A percentile compares a stretch with the other conserved stretches of the same genome.
These are phyloP conservation scores for Streptanthus diversifolius DNA, from an alignment of 345 rosid species.

Conservation along the genomic window DNA sequence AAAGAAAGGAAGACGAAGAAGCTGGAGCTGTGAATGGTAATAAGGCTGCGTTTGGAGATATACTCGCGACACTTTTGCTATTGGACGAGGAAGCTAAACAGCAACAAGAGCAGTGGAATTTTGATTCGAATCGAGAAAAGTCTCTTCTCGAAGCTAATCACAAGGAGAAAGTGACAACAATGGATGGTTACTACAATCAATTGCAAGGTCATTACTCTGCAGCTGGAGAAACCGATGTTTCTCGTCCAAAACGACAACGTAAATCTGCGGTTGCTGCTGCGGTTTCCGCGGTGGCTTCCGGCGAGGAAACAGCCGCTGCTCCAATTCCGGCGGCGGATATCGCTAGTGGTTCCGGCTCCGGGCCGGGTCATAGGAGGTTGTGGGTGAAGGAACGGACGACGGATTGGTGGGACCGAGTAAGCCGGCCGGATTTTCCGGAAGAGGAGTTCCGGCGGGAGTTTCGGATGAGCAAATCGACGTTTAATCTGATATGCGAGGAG, in stretches of 20 bases:
- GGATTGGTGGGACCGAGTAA: conserved; percentile 83
- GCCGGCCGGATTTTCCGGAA: conserved; percentile 58
- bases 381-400: conserved; percentile 89
- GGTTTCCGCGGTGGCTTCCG: conserved; percentile 19
- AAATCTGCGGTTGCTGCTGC: conserved; percentile 32
- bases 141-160: conserved; percentile 46
- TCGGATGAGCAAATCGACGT: conserved; percentile 78
- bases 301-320: background rate
- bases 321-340: conserved; percentile 16
- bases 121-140: conserved; percentile 41
- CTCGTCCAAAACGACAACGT: conserved; percentile 43
- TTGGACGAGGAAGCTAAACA: conserved; percentile 66
- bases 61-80: conserved; percentile 49
- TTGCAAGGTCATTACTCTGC: conserved; percentile 39
- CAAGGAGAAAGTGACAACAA: conserved; percentile 32
- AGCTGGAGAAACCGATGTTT: conserved; percentile 32
- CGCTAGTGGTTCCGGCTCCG: conserved; percentile 27
- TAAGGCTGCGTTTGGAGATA: conserved; percentile 30
- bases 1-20: conserved; percentile 37
- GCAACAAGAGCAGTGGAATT: conserved; percentile 37
- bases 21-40: conserved; percentile 16
- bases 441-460: conserved; percentile 67
- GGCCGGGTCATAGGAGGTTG: conserved; percentile 48
- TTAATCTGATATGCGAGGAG: conserved; percentile 66
- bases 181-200: conserved; percentile 40